Conservation (phyloP, 495 filamentous ascomycete genomes). For the Penicillium roqueforti region DNA sequence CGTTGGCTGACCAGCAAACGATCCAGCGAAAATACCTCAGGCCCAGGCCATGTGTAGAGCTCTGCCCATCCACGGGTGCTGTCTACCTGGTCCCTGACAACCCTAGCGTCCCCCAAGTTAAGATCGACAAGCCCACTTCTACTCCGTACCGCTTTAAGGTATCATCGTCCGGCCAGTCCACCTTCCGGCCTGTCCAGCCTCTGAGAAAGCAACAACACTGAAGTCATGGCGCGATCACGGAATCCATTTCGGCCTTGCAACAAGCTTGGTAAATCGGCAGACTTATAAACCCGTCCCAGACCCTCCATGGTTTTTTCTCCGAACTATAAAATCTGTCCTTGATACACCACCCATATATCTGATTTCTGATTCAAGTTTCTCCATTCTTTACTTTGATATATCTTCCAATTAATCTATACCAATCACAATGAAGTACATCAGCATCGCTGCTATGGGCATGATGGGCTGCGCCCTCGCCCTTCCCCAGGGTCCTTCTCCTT, state of each 20-base stretch:
- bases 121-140: conserved; percentile 17
- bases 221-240: conserved; percentile 20
- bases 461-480: conserved; percentile 29
- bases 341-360: conserved; percentile 8
- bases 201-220: conserved; percentile 6
- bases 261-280: neutral
- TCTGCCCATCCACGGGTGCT: neutral
- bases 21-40: conserved; percentile 9
- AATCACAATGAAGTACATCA: conserved; percentile 22
- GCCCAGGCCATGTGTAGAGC: neutral
- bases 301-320: neutral
- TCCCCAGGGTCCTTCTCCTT: conserved; percentile 13
- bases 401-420: conserved; percentile 2
- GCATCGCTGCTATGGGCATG: conserved; percentile 21
- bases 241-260: conserved; percentile 4
- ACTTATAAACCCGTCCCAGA: conserved; percentile 13
- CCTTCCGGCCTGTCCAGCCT: conserved; percentile 3
- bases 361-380: conserved; percentile 2
- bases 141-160: neutral
- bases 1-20: conserved; percentile 6
- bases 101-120: neutral
- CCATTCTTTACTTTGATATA: conserved; percentile 1
- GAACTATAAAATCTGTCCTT: neutral
- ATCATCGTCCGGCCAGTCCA: neutral
- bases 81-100: conserved; percentile 7